Conservation (phyloP, 1,284 basidiomycete genomes). For the Boletellus deceptivus region DNA sequence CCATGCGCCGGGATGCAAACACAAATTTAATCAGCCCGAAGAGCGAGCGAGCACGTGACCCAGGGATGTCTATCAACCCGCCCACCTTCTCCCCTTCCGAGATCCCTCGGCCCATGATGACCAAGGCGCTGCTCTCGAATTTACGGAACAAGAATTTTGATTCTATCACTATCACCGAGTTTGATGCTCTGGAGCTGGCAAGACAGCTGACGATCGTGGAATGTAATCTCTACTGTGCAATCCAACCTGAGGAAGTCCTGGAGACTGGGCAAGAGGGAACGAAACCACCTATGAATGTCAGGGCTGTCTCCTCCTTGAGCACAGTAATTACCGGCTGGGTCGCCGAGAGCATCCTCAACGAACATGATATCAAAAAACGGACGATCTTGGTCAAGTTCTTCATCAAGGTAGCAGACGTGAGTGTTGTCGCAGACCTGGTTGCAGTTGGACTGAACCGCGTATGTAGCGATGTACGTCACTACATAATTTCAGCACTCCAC, state of each 20-base stretch:
- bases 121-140: constrained; percentile 70
- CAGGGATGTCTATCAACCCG: constrained; percentile 67
- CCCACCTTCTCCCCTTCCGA: constrained; percentile 56
- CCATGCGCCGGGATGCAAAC: constrained; percentile 47
- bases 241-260: constrained; percentile 86
- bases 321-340: constrained; percentile 96
- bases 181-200: constrained; percentile 90
- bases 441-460: constrained; percentile 27
- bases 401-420: constrained; percentile 91
- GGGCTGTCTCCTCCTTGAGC: constrained; percentile 84
- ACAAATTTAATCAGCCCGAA: constrained; percentile 49
- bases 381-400: constrained; percentile 89
- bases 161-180: constrained; percentile 78
- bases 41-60: constrained; percentile 63
- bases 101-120: constrained; percentile 80
- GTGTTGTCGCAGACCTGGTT: constrained; percentile 34
- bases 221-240: constrained; percentile 80
- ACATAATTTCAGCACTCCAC: constrained; percentile 90
- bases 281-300: constrained; percentile 67
- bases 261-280: constrained; percentile 73
- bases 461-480: constrained; percentile 77
- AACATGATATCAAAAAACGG: constrained; percentile 87
- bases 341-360: constrained; percentile 87
- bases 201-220: constrained; percentile 97
- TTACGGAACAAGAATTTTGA: constrained; percentile 59